Conservation (phyloP, 208 protist genomes). For the Leishmania lainsoni region DNA sequence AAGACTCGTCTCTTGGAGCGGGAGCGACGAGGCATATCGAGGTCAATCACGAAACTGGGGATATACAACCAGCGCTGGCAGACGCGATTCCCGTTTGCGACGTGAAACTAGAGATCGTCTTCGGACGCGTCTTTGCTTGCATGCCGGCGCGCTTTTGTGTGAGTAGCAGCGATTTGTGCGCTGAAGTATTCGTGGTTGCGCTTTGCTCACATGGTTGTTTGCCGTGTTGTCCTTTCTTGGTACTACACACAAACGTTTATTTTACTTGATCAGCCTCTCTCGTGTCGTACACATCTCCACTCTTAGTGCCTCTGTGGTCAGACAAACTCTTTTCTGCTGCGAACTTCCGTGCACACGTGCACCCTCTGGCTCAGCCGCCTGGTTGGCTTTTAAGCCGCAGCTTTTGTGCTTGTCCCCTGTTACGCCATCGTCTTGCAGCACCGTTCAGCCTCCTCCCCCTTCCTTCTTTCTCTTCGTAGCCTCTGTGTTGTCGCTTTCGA, state of each 20-base stretch:
- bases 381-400: not conserved
- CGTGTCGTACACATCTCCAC: not conserved
- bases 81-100: conserved; percentile 82
- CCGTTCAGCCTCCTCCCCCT: not conserved
- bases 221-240: not conserved
- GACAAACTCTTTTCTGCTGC: conserved; percentile 1
- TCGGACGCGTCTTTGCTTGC: not conserved
- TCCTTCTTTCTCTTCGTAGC: conserved; percentile 8
- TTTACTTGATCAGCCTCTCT: not conserved
- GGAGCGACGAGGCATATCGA: conserved; percentile 74
- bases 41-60: conserved; percentile 67
- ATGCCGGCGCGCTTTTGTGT: not conserved
- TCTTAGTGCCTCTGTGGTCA: not conserved
- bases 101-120: conserved; percentile 23
- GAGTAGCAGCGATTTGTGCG: not conserved
- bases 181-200: not conserved
- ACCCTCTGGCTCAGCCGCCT: not conserved
- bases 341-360: not conserved
- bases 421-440: not conserved
- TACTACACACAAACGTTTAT: not conserved
- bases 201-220: not conserved
- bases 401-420: not conserved
- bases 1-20: conserved; percentile 60
- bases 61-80: conserved; percentile 77
- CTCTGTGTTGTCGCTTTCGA: conserved; percentile 9